Conservation (phyloP, 2,329 filamentous ascomycete species). For the Botrytis deweyae region DNA sequence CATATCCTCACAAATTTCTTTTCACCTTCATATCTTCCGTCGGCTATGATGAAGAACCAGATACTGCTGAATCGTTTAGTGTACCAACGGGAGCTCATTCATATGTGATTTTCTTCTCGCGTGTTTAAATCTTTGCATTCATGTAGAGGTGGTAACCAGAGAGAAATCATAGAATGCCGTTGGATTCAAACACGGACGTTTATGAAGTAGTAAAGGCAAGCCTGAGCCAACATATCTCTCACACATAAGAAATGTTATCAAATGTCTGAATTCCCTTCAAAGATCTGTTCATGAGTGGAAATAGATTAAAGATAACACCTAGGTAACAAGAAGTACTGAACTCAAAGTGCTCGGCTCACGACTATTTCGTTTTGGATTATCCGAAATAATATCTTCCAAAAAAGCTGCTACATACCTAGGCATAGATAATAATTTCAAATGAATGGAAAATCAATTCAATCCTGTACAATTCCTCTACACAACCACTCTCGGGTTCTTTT, state of each 20-base stretch:
- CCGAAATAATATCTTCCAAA: too few relatives aligned
- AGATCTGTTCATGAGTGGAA: background rate
- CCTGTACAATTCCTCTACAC: background rate
- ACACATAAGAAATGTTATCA: background rate
- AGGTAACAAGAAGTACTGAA: background rate
- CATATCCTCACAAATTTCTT: too few relatives aligned
- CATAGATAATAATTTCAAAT: background rate
- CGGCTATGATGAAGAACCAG: slow-evolving; percentile 67
- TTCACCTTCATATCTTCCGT: background rate
- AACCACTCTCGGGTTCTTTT: background rate
- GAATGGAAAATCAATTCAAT: background rate
- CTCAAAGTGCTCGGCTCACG: background rate
- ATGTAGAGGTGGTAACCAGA: slow-evolving; percentile 42
- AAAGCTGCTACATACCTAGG: background rate
- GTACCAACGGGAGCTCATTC: slow-evolving; percentile 36
- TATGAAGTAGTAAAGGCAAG: slow-evolving; percentile 56
- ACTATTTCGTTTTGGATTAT: background rate
- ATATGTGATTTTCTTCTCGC: slow-evolving; percentile 20
- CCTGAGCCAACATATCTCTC: slow-evolving; percentile 51
- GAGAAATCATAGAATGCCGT: slow-evolving; percentile 32
- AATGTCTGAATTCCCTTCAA: background rate
- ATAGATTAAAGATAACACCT: background rate
- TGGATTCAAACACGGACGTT: slow-evolving; percentile 30
- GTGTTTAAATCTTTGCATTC: slow-evolving; percentile 47
- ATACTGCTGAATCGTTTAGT: slow-evolving; percentile 67